Evolutionary conservation across 2,329 filamentous ascomycete species (phyloP).

Genomic region (Pyrenophora tritici-repentis): DNA sequence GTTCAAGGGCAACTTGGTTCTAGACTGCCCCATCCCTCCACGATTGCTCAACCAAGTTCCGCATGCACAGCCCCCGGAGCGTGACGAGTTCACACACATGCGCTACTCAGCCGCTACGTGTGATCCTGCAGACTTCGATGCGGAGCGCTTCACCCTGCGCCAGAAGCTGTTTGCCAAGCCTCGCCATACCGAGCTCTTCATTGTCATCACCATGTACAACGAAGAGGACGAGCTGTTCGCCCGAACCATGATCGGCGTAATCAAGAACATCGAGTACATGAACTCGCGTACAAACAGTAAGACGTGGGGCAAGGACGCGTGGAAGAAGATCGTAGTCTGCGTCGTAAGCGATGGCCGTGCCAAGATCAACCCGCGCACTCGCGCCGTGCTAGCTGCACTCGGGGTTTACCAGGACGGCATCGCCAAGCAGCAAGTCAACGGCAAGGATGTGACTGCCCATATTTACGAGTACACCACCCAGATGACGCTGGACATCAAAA

Average conservation of each 20-base stretch:
- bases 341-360: conserved; percentile 95
- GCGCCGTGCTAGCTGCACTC: conserved; percentile 86
- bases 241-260: conserved; percentile 92
- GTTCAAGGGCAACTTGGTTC: conserved; percentile 93
- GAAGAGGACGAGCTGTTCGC: conserved; percentile 97
- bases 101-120: conserved; percentile 94
- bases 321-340: conserved; percentile 99
- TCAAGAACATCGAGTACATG: conserved; percentile 99
- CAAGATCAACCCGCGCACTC: conserved; percentile 93
- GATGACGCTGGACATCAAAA: conserved; percentile 86
- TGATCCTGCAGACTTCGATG: conserved; percentile 85
- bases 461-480: conserved; percentile 94
- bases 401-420: conserved; percentile 98
- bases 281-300: conserved; percentile 91
- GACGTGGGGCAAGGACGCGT: conserved; percentile 97
- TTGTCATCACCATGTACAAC: conserved; percentile 98
- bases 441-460: conserved; percentile 93
- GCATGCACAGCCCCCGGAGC: conserved; percentile 77
- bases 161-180: conserved; percentile 92
- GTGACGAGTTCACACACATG: conserved; percentile 87
- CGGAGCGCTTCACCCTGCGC: conserved; percentile 86
- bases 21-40: conserved; percentile 94
- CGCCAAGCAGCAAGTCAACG: conserved; percentile 96
- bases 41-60: conserved; percentile 84
- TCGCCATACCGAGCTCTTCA: conserved; percentile 91